Evolutionary conservation across 2,329 filamentous ascomycete genomes (phyloP).

Genomic region (Sclerotinia borealis): DNA sequence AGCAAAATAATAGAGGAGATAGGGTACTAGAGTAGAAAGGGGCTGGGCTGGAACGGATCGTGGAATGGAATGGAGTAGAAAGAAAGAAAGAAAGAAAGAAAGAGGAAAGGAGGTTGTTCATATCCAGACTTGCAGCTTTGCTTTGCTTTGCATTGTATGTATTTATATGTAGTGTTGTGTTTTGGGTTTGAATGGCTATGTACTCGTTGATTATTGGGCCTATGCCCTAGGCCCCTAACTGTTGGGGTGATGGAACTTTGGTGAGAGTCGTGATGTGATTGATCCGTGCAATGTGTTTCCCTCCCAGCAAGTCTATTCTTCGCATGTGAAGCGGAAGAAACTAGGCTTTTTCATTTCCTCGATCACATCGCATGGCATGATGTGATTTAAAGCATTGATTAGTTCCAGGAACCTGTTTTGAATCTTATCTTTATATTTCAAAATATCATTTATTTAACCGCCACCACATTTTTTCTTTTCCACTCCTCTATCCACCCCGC

Average conservation of each 20-base stretch:
- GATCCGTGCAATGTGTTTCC: too few species aligned
- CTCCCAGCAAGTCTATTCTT: too few species aligned
- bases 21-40: neutral
- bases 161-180: slow-evolving; percentile 12
- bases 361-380: neutral
- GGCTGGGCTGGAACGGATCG: neutral
- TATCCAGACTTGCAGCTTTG: neutral
- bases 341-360: neutral
- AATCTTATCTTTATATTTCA: neutral
- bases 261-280: neutral
- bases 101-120: neutral
- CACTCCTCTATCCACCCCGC: slow-evolving; percentile 77
- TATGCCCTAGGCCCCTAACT: neutral
- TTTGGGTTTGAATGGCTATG: slow-evolving; percentile 6
- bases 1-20: neutral
- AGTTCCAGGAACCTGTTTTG: neutral
- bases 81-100: neutral
- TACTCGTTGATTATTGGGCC: neutral
- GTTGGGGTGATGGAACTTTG: too few species aligned
- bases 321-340: neutral
- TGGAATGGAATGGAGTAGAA: neutral
- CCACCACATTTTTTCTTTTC: slow-evolving; percentile 63
- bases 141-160: slow-evolving; percentile 6
- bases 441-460: slow-evolving; percentile 11
- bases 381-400: neutral